Base-by-base conservation (phyloP, 2,329 filamentous ascomycete species). In the Penicillium sp. region DNA sequence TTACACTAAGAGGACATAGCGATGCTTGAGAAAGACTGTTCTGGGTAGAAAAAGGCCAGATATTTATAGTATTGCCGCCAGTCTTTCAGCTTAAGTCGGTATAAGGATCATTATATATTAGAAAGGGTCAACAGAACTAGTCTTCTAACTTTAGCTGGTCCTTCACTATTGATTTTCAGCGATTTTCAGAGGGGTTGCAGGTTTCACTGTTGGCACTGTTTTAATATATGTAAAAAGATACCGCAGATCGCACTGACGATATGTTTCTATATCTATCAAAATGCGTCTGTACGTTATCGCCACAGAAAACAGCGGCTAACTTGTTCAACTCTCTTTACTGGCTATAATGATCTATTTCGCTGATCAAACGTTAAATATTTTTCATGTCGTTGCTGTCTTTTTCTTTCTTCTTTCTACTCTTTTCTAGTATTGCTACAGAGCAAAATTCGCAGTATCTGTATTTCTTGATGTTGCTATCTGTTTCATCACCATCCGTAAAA, bases 261-360 rank as follows among this genome's bases (percentile, higher is more conserved):
- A 37, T 18, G 34, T 37, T 19, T 37, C 34, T 7, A 37, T 16
- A 11, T 37, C 19, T 16, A 19, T 37, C 34, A 37, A 37, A n/a
- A 18, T 37, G n/a, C n/a, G n/a, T n/a, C n/a, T 37, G 18, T 19
- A 37, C 34, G 9, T 37, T 11, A 37, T 18, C 16, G 34, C n/a
- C 11, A 37, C 34, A 37, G 34, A 16, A 37, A 37, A 37, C 3
- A 37, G 34, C 34, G n/a, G 34, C 34, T 16, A 19, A 69, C 42
- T 70, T 79, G 43, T 82, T 84, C 75, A 34, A n/a, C n/a, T 8
- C 1, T 37, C 18, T 18, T 37, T 13, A 37, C 34, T 37, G 34
- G n/a, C 11, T 16, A 37, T 37, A 16, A 37, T 5, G 6, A 19
- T 11, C n/a, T 37, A 19, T 19, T 37, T 21, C 34, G 34, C 34